These are phyloP conservation scores for Ogataea sp. DNA, from an alignment of 805 yeast species.

Conservation along the genomic window DNA sequence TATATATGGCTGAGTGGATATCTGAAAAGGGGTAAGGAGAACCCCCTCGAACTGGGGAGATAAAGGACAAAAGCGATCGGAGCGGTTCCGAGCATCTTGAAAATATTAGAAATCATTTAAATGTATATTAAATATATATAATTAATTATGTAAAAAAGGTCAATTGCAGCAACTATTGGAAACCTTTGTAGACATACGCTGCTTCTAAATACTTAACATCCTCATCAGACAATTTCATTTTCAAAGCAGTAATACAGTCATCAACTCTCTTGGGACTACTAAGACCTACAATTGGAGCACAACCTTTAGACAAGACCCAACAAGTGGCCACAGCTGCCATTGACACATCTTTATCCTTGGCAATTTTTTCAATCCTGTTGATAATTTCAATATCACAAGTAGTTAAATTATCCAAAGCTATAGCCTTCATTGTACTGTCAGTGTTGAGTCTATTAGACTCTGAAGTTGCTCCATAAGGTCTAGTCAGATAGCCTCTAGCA, in stretches of 20 bases:
- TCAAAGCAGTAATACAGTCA: conserved; percentile 38
- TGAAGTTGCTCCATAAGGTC: conserved; percentile 31
- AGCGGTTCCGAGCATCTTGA: too few species aligned
- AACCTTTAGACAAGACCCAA: conserved; percentile 46
- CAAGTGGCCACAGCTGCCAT: conserved; percentile 53
- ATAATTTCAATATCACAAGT: conserved; percentile 29
- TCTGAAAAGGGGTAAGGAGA: too few species aligned
- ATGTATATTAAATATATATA: too few species aligned
- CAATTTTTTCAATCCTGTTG: conserved; percentile 45
- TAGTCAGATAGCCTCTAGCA: conserved; percentile 46
- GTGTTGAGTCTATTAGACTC: background rate
- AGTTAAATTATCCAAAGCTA: conserved; percentile 4
- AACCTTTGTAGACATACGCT: conserved; percentile 12
- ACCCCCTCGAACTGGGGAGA: too few species aligned
- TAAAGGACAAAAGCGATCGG: too few species aligned
- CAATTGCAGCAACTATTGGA: too few species aligned
- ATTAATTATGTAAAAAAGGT: too few species aligned
- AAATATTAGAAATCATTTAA: too few species aligned
- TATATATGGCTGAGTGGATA: background rate
- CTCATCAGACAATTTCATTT: conserved; percentile 29
- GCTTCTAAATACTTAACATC: conserved; percentile 31
- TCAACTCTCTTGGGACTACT: conserved; percentile 40
- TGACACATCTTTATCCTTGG: conserved; percentile 35
- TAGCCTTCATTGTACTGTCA: background rate
- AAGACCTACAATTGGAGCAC: conserved; percentile 48